phyloP scores from a whole-genome alignment of 2,329 filamentous ascomycete species.

The Verticillium albo-atrum region DNA sequence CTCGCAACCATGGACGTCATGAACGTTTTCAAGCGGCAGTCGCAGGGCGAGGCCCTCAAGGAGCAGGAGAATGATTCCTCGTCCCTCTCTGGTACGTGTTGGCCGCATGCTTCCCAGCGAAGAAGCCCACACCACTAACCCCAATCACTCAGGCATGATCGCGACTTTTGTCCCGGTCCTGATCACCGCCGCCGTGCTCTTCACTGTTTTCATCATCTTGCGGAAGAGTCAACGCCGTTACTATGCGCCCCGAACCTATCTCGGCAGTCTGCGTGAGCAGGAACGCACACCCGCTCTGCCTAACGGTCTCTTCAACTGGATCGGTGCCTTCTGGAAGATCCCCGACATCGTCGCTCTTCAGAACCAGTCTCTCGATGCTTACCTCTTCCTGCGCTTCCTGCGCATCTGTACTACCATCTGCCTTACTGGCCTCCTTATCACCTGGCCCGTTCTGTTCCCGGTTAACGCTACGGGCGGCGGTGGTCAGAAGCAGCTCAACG shows the following conservation, averaged over 20 bases:
- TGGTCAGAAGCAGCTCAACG: conserved; percentile 61
- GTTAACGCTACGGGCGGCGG: conserved; percentile 80
- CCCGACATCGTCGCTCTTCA: conserved; percentile 74
- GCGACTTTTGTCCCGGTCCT: conserved; percentile 50
- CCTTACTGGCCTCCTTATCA: conserved; percentile 77
- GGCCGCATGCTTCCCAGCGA: not conserved
- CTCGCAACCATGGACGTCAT: not conserved
- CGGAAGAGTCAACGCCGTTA: conserved; percentile 39
- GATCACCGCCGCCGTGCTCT: conserved; percentile 35
- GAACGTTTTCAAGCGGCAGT: not conserved
- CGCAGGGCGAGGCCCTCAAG: not conserved
- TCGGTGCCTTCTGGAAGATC: conserved; percentile 57
- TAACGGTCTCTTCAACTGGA: conserved; percentile 57
- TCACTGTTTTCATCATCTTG: conserved; percentile 39
- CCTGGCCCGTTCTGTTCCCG: conserved; percentile 82
- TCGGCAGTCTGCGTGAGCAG: conserved; percentile 40
- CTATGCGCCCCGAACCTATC: conserved; percentile 46
- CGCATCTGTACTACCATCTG: conserved; percentile 73
- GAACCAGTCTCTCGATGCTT: conserved; percentile 82
- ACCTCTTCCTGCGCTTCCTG: conserved; percentile 79
- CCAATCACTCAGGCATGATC: conserved; percentile 28
- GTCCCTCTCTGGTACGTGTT: not conserved
- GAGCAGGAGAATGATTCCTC: not conserved
- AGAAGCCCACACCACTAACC: not conserved
- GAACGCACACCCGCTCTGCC: conserved; percentile 55